Evolutionary conservation across 257 asterid species (phyloP), one percentile per base, ranked within the genome.

Genomic region (Galeopsis tetrahit): DNA sequence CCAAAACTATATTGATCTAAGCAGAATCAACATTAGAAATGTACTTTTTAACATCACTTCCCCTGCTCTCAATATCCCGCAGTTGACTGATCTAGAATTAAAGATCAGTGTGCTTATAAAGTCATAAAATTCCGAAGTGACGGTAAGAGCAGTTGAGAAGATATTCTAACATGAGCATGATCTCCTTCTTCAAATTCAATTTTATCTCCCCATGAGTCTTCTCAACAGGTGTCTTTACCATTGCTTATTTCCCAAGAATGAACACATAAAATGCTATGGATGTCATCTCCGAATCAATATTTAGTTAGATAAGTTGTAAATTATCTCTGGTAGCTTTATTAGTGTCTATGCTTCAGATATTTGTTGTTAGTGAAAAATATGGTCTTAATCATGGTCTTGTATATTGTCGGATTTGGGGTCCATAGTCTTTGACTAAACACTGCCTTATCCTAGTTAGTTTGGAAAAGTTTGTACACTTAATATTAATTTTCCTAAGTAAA

Each of bases 261-360:
- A 31, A 6, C 56, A 39, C 11, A 4, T 10, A 5, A 40, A 21
- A 42, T 66, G 52, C 36, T 66, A 52, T 66, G 34, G 21, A 44
- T 52, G 49, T 52, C 14, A 28, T 46, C 31, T 67, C 42, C 34
- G 17, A 52, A 40, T 64, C 15, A 21, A 53, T 57, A 36, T 9
- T 17, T 58, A 33, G 63, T 57, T 67, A 58, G 46, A 68, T 68
- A 35, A 35, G 65, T 36, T 38, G 36, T 21, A 46, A 68, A 60
- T 57, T 43, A n/a, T 66, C 72, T 73, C n/a, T 35, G 51, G 55
- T 35, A 32, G 48, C 69, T 66, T 51, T 17, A 7, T 56, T 40
- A 32, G 7, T 66, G 32, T 43, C 53, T 10, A 21, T 67, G 43
- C 2, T 43, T 60, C 17, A 39, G 17, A 51, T 9, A 15, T 40